Conservation (phyloP, 805 yeast species). For the Wickerhamiella sergipiensis region DNA sequence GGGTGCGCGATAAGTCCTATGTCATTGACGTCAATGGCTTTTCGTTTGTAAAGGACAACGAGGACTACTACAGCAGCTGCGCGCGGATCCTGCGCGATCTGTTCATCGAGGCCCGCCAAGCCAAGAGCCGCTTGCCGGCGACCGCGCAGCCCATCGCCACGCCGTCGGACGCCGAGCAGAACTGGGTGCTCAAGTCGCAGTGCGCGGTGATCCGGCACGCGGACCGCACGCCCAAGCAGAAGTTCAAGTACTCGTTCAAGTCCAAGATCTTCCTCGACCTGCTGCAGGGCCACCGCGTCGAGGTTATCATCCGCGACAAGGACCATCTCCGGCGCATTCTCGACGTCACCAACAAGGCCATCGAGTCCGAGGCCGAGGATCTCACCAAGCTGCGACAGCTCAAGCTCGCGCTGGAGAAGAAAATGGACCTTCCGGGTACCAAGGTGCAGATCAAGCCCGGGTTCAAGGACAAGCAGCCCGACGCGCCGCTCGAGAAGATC, state of each 20-base stretch:
- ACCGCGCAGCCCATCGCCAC: slow-evolving; percentile 4
- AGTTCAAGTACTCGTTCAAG: slow-evolving; percentile 87
- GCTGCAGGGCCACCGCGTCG: slow-evolving; percentile 88
- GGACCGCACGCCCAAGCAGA: slow-evolving; percentile 96
- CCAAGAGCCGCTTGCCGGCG: slow-evolving; percentile 18
- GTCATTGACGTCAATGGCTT: slow-evolving; percentile 98
- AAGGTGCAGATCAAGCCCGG: slow-evolving; percentile 88
- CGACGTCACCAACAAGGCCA: slow-evolving; percentile 71
- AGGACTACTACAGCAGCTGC: slow-evolving; percentile 70
- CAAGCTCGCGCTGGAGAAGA: slow-evolving; percentile 74
- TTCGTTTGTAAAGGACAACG: slow-evolving; percentile 89
- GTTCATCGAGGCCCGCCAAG: slow-evolving; percentile 46
- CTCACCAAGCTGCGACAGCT: slow-evolving; percentile 59
- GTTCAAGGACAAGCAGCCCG: slow-evolving; percentile 26
- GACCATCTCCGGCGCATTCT: slow-evolving; percentile 75
- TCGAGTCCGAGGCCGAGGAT: slow-evolving; percentile 65
- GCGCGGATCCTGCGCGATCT: slow-evolving; percentile 62
- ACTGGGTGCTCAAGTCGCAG: slow-evolving; percentile 92
- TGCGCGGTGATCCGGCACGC: slow-evolving; percentile 92
- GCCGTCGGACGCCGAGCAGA: slow-evolving; percentile 34
- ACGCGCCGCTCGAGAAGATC: slow-evolving; percentile 69
- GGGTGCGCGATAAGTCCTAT: slow-evolving; percentile 77
- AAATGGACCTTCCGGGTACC: slow-evolving; percentile 86
- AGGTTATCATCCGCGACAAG: slow-evolving; percentile 84
- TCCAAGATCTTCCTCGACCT: slow-evolving; percentile 75